These are phyloP conservation scores for Geotrichum carabidarum DNA, from an alignment of 1,139 yeast species.

Conservation along the genomic window DNA sequence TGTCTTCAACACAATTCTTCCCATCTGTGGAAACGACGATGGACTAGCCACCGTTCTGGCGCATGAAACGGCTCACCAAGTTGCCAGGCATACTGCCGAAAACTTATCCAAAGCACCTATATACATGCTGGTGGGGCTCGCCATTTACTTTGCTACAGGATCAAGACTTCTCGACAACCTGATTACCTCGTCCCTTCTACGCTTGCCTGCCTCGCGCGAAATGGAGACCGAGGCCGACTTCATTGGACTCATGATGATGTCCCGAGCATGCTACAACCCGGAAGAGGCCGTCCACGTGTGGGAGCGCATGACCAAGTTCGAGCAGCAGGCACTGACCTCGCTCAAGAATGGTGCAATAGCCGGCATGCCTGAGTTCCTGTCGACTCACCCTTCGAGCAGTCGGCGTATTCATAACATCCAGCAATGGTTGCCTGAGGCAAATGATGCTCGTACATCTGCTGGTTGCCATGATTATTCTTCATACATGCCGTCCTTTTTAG, in stretches of 20 bases:
- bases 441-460: constrained; percentile 27
- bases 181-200: constrained; percentile 54
- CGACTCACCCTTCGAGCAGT: constrained; percentile 86
- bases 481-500: constrained; percentile 9
- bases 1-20: constrained; percentile 73
- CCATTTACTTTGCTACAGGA: constrained; percentile 51
- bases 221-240: constrained; percentile 96
- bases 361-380: constrained; percentile 52
- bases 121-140: constrained; percentile 49
- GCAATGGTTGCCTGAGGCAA: constrained; percentile 70
- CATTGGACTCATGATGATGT: constrained; percentile 88
- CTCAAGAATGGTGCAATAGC: constrained; percentile 23
- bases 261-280: constrained; percentile 81
- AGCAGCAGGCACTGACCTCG: constrained; percentile 34
- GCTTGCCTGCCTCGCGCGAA: constrained; percentile 80
- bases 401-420: constrained; percentile 65
- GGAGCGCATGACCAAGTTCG: constrained; percentile 71
- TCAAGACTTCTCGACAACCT: constrained; percentile 39
- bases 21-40: constrained; percentile 74
- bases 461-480: constrained; percentile 22
- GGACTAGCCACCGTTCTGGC: constrained; percentile 91
- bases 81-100: constrained; percentile 89
- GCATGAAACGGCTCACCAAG: constrained; percentile 90
- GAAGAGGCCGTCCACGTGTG: constrained; percentile 68
- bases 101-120: constrained; percentile 47